phyloP scores from a whole-genome alignment of 108 stramenopile species.

The Craspedostauros australis region DNA sequence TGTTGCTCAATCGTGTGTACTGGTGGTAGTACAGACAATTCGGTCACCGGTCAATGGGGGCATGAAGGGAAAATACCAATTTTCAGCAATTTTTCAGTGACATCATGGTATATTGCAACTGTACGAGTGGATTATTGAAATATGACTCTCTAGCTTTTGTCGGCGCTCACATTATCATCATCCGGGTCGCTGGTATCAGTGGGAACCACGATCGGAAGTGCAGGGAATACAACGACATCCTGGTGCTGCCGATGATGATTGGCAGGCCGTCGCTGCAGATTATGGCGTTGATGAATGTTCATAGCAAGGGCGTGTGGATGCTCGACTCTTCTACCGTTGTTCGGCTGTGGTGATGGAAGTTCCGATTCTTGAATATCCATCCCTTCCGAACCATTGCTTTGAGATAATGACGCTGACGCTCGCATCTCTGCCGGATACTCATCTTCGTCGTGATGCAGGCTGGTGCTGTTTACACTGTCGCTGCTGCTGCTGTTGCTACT shows the following conservation, averaged over 20 bases:
- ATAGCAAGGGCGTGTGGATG: constrained; percentile 4
- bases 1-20: too few species aligned
- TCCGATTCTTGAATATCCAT: neutral
- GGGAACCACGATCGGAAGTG: constrained; percentile 17
- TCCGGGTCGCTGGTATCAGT: constrained; percentile 11
- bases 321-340: too few species aligned
- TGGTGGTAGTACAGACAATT: too few species aligned
- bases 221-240: constrained; percentile 18
- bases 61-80: too few species aligned
- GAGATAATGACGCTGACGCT: neutral
- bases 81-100: too few species aligned
- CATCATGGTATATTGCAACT: too few species aligned
- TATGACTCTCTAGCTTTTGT: too few species aligned
- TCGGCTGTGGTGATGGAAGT: neutral
- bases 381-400: neutral
- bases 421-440: neutral
- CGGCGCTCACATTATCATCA: too few species aligned
- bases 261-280: too few species aligned
- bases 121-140: too few species aligned
- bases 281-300: neutral
- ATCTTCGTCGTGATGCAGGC: constrained; percentile 1
- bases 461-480: neutral
- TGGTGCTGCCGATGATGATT: neutral
- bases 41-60: too few species aligned
- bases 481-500: constrained; percentile 5